Evolutionary conservation across 2,329 filamentous ascomycete species (phyloP), one percentile per base, ranked within the genome.

Genomic region (Trichoderma sp.): DNA sequence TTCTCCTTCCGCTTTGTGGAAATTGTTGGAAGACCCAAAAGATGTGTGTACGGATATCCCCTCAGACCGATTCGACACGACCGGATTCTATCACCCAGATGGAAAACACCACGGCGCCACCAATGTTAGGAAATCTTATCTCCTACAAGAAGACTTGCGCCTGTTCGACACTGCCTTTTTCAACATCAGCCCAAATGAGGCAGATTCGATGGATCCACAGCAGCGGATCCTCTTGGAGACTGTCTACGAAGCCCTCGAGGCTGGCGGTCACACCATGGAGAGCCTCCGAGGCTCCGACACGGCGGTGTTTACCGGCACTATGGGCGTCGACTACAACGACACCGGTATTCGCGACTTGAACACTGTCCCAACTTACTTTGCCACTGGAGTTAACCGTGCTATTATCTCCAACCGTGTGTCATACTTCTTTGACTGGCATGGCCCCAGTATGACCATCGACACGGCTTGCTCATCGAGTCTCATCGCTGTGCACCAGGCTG

Each of bases 391-490:
- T 17, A 39, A 82, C 80, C n/a, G 80, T 80, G 1, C 77, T 2
- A 82, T 85, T 47, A 65, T 84, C 9, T 78, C 83, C 0, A 86
- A 86, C 73, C 79, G 85, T 17, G 74, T 87, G 11, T 66, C 63
- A 1, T 85, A 86, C 74, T 84, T 82, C 64, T 86, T 84, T 72
- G 80, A 87, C 74, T 81, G 86, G 70, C 74, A 75, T 7, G 85
- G 85, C 0, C 83, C 85, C 0, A 84, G 81, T 6, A 78, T 86
- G 74, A 85, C 85, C 1, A 79, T 87, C 2, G 85, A 87, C 68
- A 87, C 86, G 0, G 86, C 83, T 0, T 88, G 86, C 72, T 87
- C 85, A 0, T 81, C 82, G n/a, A 83, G 81, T 61, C 76, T 87
- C 2, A 80, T 84, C 1, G 84, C 84, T 0, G 76, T 87, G 0